Conservation (phyloP, 768 basidiomycete species). For the Cystobasidium onofrii region DNA sequence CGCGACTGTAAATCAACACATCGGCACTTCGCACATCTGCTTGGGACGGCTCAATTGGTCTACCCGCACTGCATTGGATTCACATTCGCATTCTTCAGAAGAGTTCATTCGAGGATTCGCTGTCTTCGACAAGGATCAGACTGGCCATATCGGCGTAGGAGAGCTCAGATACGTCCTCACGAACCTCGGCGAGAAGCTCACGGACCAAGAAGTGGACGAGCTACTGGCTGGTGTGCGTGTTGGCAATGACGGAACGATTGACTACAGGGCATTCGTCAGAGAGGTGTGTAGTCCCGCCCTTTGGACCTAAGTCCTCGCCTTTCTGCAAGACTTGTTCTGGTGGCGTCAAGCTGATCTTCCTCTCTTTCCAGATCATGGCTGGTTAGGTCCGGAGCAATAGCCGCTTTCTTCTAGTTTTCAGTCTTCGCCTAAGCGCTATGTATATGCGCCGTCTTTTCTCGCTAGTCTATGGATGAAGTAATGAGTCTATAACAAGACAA, state of each 20-base stretch:
- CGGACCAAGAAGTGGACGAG: slow-evolving; percentile 95
- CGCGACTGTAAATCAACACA: background rate
- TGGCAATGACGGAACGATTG: background rate
- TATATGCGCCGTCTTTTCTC: background rate
- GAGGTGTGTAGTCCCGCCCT: too few relatives aligned
- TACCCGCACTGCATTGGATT: too few relatives aligned
- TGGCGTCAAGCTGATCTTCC: too few relatives aligned
- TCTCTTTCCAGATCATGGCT: background rate
- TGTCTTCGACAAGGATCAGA: slow-evolving; percentile 93
- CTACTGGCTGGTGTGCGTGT: slow-evolving; percentile 91
- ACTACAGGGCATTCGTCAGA: slow-evolving; percentile 26
- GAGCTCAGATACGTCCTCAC: slow-evolving; percentile 89
- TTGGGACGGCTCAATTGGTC: too few relatives aligned
- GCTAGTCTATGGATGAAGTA: too few relatives aligned
- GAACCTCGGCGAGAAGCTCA: slow-evolving; percentile 96
- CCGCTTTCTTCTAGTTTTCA: background rate
- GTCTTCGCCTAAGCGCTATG: background rate
- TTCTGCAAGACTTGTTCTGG: too few relatives aligned
- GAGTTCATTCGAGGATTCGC: slow-evolving; percentile 99
- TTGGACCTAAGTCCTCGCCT: too few relatives aligned
- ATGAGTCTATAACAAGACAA: too few relatives aligned
- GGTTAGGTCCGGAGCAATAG: background rate
- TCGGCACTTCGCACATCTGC: background rate
- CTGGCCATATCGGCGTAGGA: slow-evolving; percentile 74
- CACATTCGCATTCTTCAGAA: slow-evolving; percentile 6